Percentiles rank a stretch among this genome's conserved stretches.
Conservation (phyloP, 768 basidiomycete genomes). For the Naganishia randhawae region DNA sequence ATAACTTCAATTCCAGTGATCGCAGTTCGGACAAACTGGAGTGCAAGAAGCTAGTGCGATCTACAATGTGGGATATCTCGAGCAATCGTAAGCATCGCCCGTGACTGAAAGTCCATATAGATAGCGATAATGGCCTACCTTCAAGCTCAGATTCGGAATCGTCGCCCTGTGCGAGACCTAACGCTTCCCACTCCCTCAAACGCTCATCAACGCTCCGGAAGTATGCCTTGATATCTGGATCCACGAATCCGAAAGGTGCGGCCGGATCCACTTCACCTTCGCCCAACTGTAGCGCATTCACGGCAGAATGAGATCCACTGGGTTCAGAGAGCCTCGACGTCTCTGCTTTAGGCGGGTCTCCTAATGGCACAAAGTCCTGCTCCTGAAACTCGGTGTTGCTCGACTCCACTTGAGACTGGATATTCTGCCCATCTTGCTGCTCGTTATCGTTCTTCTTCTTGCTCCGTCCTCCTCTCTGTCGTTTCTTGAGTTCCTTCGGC, state of each 20-base stretch:
- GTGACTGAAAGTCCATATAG: too few relatives aligned
- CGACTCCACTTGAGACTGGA: not conserved
- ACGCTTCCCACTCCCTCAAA: conserved; percentile 79
- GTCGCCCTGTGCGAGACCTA: conserved; percentile 34
- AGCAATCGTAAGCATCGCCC: not conserved
- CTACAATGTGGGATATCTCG: conserved; percentile 52
- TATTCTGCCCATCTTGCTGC: not conserved
- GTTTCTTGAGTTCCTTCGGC: conserved; percentile 49
- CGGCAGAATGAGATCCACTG: not conserved
- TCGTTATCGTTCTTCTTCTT: conserved; percentile 42
- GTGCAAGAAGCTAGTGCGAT: conserved; percentile 70
- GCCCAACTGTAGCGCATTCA: not conserved
- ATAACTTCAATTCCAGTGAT: conserved; percentile 80
- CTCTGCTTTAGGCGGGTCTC: not conserved
- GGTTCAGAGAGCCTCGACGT: not conserved
- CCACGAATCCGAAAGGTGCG: conserved; percentile 84
- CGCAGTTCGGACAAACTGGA: conserved; percentile 80
- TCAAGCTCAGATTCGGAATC: conserved; percentile 54
- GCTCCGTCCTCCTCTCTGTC: conserved; percentile 39
- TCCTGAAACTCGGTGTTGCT: conserved; percentile 7
- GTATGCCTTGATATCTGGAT: conserved; percentile 86
- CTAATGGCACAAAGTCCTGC: conserved; percentile 18
- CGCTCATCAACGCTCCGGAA: conserved; percentile 83
- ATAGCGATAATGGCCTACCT: conserved; percentile 2
- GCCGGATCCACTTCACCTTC: conserved; percentile 52